Evolutionary conservation across 139 green algal species (phyloP).

Genomic region (Axilococcus clingmanii): DNA sequence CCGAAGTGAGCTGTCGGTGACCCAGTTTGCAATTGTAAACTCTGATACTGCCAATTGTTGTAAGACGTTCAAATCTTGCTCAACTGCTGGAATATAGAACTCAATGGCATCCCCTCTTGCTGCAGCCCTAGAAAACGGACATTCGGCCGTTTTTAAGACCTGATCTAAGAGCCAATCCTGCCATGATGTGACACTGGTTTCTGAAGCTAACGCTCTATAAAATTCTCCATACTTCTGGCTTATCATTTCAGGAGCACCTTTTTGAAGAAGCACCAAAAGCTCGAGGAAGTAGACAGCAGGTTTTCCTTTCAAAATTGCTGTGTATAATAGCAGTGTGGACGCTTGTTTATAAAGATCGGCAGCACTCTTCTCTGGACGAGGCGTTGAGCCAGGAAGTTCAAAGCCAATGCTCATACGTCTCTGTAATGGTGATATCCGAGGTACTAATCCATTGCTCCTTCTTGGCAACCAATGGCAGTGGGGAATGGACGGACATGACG

Average conservation of each 20-base stretch:
- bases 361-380: slow-evolving; percentile 3
- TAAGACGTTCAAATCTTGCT: slow-evolving; percentile 11
- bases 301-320: not conserved
- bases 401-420: too few relatives aligned
- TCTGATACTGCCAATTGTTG: slow-evolving; percentile 17
- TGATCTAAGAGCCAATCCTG: not conserved
- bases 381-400: slow-evolving; percentile 9
- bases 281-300: slow-evolving; percentile 13
- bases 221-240: not conserved
- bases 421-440: too few relatives aligned
- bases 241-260: not conserved
- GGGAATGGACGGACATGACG: too few relatives aligned
- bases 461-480: too few relatives aligned
- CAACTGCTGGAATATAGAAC: slow-evolving; percentile 2
- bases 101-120: not conserved
- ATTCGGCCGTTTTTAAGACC: slow-evolving; percentile 7
- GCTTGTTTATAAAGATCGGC: slow-evolving; percentile 13
- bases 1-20: too few relatives aligned
- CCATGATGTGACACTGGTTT: not conserved
- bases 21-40: slow-evolving; percentile 8
- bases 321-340: slow-evolving; percentile 15
- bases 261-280: slow-evolving; percentile 1
- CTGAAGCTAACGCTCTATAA: not conserved
- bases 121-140: slow-evolving; percentile 12
- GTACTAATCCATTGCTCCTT: too few relatives aligned